A percentile compares a stretch with the other conserved stretches of the same genome.
These are phyloP conservation scores for Alternaria angustiovoidea DNA, from an alignment of 2,329 filamentous ascomycete genomes.

Conservation along the genomic window DNA sequence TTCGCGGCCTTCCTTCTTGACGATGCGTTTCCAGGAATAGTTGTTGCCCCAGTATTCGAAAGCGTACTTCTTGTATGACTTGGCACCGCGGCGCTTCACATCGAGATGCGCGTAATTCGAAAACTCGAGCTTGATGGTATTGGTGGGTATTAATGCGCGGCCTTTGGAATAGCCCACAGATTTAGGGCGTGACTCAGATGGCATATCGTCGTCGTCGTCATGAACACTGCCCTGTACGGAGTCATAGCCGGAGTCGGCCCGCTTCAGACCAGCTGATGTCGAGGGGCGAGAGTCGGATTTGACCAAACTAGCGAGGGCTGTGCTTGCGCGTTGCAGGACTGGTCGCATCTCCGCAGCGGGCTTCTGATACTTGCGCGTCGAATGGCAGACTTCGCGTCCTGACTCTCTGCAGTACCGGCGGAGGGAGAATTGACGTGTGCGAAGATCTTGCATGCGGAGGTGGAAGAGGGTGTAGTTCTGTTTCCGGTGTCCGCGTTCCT, in stretches of 20 bases:
- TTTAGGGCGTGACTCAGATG: constrained; percentile 38
- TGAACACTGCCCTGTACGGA: constrained; percentile 49
- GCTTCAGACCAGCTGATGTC: constrained; percentile 56
- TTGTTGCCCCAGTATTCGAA: constrained; percentile 92
- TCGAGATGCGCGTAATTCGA: constrained; percentile 97
- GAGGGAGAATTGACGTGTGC: constrained; percentile 85
- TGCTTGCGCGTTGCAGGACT: constrained; percentile 66
- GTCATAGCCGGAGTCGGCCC: constrained; percentile 67
- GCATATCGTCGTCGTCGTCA: constrained; percentile 24
- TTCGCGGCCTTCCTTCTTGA: constrained; percentile 67
- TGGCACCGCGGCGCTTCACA: constrained; percentile 72
- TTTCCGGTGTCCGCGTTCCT: constrained; percentile 63
- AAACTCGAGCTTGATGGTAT: constrained; percentile 89
- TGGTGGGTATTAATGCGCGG: constrained; percentile 65
- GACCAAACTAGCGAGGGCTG: constrained; percentile 64
- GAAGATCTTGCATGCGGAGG: constrained; percentile 91
- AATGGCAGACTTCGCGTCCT: constrained; percentile 89
- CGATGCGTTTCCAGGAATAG: constrained; percentile 83
- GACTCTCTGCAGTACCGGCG: constrained; percentile 92
- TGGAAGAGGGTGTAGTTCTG: constrained; percentile 85
- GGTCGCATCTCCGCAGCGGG: constrained; percentile 60
- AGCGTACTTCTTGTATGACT: constrained; percentile 78
- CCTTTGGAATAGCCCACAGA: constrained; percentile 49
- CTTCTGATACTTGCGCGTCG: constrained; percentile 73
- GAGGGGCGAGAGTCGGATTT: constrained; percentile 62